Evolutionary conservation across 441 rosid genomes (phyloP).

Genomic region (Lepidium campestre): DNA sequence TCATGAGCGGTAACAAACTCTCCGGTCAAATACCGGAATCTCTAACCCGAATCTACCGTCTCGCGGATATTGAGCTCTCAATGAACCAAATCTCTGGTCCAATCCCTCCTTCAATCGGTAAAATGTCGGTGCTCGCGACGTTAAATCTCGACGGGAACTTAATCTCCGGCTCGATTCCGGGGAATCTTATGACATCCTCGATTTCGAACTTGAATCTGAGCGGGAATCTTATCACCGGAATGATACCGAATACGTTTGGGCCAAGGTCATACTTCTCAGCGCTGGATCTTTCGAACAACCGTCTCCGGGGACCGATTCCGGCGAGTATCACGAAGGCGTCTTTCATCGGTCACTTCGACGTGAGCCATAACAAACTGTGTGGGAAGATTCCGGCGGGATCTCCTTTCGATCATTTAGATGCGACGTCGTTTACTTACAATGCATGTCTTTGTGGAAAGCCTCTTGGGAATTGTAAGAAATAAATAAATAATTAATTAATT

Average conservation of each 20-base stretch:
- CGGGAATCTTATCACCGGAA: conserved; percentile 46
- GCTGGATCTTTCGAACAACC: conserved; percentile 63
- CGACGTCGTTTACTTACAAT: conserved; percentile 61
- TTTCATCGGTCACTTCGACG: conserved; percentile 69
- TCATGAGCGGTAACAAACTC: conserved; percentile 53
- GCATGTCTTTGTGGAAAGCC: conserved; percentile 78
- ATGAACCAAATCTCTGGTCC: conserved; percentile 48
- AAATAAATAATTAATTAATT: background rate
- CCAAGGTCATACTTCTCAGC: conserved; percentile 61
- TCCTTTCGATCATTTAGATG: conserved; percentile 71
- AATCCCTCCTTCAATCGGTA: conserved; percentile 59
- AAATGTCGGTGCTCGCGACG: conserved; percentile 72
- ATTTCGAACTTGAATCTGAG: conserved; percentile 63
- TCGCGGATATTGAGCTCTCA: conserved; percentile 74
- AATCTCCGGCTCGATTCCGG: conserved; percentile 51
- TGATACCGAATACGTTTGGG: conserved; percentile 61
- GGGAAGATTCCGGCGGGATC: conserved; percentile 66
- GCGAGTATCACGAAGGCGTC: conserved; percentile 41
- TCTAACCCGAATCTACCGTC: conserved; percentile 58
- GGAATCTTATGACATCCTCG: conserved; percentile 43
- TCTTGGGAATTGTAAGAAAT: conserved; percentile 38
- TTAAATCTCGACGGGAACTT: conserved; percentile 58
- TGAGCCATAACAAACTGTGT: conserved; percentile 74
- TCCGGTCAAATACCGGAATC: conserved; percentile 57
- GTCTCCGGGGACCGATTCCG: conserved; percentile 56